Conservation (phyloP, 345 rosid species). For the Salix exigua region DNA sequence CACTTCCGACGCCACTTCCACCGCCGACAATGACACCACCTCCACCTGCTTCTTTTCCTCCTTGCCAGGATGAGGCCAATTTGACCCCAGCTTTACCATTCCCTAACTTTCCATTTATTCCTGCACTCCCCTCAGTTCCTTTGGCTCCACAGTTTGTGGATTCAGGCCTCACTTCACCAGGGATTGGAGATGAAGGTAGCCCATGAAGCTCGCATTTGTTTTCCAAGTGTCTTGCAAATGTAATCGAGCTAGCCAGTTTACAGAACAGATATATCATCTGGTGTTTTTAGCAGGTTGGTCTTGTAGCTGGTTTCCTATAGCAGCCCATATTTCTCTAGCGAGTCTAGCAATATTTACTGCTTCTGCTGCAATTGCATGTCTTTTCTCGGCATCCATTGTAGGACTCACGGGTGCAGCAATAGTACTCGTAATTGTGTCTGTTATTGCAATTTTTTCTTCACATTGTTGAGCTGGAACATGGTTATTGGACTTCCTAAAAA, state of each 20-base stretch:
- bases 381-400: constrained; percentile 7
- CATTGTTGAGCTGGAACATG: constrained; percentile 16
- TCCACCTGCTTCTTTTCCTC: not conserved
- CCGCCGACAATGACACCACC: not conserved
- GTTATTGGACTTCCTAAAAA: constrained; percentile 12
- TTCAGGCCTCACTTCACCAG: not conserved
- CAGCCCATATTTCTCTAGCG: too few relatives aligned
- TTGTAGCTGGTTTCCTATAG: not conserved
- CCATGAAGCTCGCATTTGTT: not conserved
- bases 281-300: not conserved
- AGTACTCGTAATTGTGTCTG: not conserved
- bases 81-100: constrained; percentile 6
- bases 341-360: too few relatives aligned
- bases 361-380: constrained; percentile 11
- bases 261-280: not conserved
- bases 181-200: not conserved
- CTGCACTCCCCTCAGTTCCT: not conserved
- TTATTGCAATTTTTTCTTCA: constrained; percentile 7
- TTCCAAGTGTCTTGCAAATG: not conserved
- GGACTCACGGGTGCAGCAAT: constrained; percentile 10
- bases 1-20: not conserved
- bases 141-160: not conserved
- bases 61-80: not conserved
- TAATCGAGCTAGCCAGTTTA: not conserved
- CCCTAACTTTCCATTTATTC: constrained; percentile 19